Base-by-base conservation (phyloP, 2,329 filamentous ascomycete genomes). In the Colletotrichum neosansevieriae region DNA sequence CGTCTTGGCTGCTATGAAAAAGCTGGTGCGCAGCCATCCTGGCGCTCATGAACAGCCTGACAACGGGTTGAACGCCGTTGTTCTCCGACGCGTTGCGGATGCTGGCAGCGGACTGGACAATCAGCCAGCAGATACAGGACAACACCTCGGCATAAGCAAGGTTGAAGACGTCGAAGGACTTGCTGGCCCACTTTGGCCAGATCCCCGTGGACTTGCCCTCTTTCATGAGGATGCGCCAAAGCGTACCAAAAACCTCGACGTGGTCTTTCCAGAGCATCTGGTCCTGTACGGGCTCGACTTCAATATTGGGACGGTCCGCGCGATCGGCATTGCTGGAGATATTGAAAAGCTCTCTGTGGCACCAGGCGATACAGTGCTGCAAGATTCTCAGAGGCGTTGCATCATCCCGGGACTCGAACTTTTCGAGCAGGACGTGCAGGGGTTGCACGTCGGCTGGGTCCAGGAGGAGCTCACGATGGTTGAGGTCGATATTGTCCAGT, bases 81-180 rank as follows among this genome's bases (percentile, higher is more conserved):
- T 40, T 19, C 2, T 4, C 19, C 1, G 12, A 15, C 1, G 12
- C 13, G n/a, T 34, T 12, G 1, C 19, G 24, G 13, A 29, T 6
- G 13, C 6, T 42, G 53, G 9, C 19, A 3, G 21, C 21, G 7
- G 21, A 12, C 13, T 19, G 4, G 40, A 49, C 40, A 4, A 64
- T 17, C 21, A 58, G 19, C 61, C 61, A 58, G 53, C 61, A 64
- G 34, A 58, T 13, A 19, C 36, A 58, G 13, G 53, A 57, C 6
- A 64, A 53, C 6, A 58, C 12, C 17, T 64, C 61, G 13, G 44
- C 45, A 15, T 58, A 34, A 13, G 61, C 17, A 3, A 58, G 10
- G 11, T 57, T 57, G 2, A 64, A 17, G 9, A 9, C 24, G 4
- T 21, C 36, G 7, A 36, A 7, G 17, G 42, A 42, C 4, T 12